Conservation (phyloP, 2,329 filamentous ascomycete genomes). For the Colletotrichum tofieldiae region DNA sequence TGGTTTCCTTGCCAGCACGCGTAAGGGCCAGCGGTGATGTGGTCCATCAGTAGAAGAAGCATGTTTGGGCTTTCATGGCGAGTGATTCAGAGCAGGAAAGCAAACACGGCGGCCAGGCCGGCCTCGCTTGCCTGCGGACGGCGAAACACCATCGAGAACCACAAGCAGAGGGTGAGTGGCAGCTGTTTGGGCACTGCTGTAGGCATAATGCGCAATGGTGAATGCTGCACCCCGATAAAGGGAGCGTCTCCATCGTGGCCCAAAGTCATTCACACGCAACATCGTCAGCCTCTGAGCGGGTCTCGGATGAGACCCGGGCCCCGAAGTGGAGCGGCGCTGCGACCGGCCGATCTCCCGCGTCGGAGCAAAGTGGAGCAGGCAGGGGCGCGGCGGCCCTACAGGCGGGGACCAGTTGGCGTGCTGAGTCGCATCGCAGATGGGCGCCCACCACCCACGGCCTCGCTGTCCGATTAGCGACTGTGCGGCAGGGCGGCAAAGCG, state of each 20-base stretch:
- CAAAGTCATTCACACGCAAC: not conserved
- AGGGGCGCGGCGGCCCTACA: constrained; percentile 7
- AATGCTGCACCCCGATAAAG: not conserved
- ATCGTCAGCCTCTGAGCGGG: not conserved
- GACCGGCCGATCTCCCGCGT: constrained; percentile 25
- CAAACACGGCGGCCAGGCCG: not conserved
- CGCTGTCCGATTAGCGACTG: constrained; percentile 30
- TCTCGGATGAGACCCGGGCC: not conserved
- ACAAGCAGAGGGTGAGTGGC: not conserved
- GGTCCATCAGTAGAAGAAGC: not conserved
- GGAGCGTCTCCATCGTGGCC: not conserved
- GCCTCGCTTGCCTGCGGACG: not conserved
- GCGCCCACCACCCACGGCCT: constrained; percentile 5
- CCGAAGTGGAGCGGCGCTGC: not conserved
- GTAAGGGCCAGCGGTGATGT: not conserved
- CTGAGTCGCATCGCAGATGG: constrained; percentile 34
- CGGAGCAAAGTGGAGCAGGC: constrained; percentile 13
- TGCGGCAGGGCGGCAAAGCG: constrained; percentile 7
- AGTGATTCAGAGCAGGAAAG: constrained; percentile 5
- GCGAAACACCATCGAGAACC: not conserved
- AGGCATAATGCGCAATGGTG: not conserved
- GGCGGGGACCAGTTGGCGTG: constrained; percentile 23
- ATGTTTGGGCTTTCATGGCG: not conserved
- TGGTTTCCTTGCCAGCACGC: not conserved
- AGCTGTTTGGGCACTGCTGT: not conserved